A percentile compares a stretch with the other conserved stretches of the same genome.
Conservation (phyloP, 352 stramenopile genomes). For the Phytopythium delawarense region DNA sequence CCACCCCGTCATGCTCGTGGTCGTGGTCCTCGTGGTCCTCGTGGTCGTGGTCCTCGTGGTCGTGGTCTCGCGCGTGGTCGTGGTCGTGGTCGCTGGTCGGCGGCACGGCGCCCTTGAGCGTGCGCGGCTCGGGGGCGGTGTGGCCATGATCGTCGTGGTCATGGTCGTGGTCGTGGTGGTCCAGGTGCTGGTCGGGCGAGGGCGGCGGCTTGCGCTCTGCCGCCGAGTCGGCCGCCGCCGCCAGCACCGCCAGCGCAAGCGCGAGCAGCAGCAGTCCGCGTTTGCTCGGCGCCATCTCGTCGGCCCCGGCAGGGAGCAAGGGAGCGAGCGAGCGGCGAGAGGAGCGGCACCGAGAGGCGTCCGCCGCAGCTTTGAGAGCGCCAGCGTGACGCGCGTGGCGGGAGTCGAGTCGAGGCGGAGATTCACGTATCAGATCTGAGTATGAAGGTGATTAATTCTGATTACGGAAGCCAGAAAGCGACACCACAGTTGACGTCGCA, state of each 20-base stretch:
- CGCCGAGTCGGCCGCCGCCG: not conserved
- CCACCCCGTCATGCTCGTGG: slow-evolving; percentile 10
- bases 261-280: slow-evolving; percentile 3
- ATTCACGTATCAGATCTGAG: too few species aligned
- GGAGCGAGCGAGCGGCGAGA: not conserved
- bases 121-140: slow-evolving; percentile 1
- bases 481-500: too few species aligned
- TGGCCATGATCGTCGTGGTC: slow-evolving; percentile 21
- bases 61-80: not conserved
- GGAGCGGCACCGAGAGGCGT: too few species aligned
- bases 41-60: slow-evolving; percentile 6
- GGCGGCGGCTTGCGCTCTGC: slow-evolving; percentile 2
- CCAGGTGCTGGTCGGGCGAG: slow-evolving; percentile 2
- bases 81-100: not conserved
- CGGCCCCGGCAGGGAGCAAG: not conserved
- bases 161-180: slow-evolving; percentile 22
- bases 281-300: not conserved
- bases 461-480: too few species aligned
- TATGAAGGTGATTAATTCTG: too few species aligned
- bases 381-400: too few species aligned
- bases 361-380: too few species aligned
- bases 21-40: slow-evolving; percentile 16
- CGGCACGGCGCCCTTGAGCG: not conserved
- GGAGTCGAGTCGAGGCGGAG: too few species aligned
- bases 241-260: slow-evolving; percentile 1